Base-by-base conservation (phyloP, 2,329 filamentous ascomycete genomes). In the Penicillium sp. region DNA sequence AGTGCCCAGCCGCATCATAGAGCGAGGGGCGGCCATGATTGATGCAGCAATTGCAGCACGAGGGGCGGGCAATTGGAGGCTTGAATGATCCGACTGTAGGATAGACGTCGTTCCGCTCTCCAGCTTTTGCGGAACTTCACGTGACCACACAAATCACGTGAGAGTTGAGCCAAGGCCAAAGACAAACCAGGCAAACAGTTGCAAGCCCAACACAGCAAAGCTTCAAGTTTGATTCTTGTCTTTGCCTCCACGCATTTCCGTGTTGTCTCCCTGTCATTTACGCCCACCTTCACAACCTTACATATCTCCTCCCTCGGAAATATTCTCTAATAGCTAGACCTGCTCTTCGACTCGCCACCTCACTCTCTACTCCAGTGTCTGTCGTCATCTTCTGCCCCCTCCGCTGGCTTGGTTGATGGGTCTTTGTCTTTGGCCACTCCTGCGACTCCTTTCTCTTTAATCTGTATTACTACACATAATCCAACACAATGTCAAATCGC, bases 1-100 rank as follows among this genome's bases (percentile, higher is more conserved):
- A 69, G 75, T 69, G 50, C 77, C 73, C 68, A 82, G 70, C 65
- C 79, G 78, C 75, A 82, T 72, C 67, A 81, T 64, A 61, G 78
- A 77, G 67, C 80, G 78, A 70, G 79, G 71, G 67, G 78, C 78
- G 67, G 79, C 78, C 79, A 82, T 82, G 64, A 68, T 75, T 71
- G 65, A 68, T 49, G 63, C 60, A 62, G 65, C 68, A 76, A 76
- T 72, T 70, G 71, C 69, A 63, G 60, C 67, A 64, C 68, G 60
- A 47, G 21, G 35, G 55, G 48, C 46, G 47, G 47, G 57, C 31
- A 59, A 60, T 62, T 56, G 63, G 47, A 53, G 59, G 56, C 56
- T 58, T 62, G 62, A 59, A 60, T 58, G 63, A 62, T 58, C 65
- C 63, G 61, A 67, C 56, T 64, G 64, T 66, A 67, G 66, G 66